phyloP scores from a whole-genome alignment of 2,329 filamentous ascomycete genomes.

The Coniochaeta prunicola region DNA sequence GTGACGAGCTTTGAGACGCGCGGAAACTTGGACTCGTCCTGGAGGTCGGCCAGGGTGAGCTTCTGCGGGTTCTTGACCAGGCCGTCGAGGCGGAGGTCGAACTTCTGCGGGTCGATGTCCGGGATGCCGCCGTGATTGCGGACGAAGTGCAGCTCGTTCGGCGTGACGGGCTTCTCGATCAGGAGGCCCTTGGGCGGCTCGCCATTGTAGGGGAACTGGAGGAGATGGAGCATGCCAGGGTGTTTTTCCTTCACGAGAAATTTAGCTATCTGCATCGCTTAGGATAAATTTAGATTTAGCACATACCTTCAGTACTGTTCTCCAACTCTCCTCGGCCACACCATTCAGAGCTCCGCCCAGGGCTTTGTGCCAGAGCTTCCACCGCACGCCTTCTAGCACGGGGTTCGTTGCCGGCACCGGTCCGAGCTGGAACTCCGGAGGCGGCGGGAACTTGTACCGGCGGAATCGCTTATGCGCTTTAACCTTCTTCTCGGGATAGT shows the following conservation, averaged over 20 bases:
- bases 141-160: slow-evolving; percentile 50
- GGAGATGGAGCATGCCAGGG: slow-evolving; percentile 51
- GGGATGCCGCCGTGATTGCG: slow-evolving; percentile 68
- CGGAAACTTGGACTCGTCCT: slow-evolving; percentile 53
- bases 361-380: slow-evolving; percentile 52
- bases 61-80: slow-evolving; percentile 50
- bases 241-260: slow-evolving; percentile 40
- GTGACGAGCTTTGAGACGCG: slow-evolving; percentile 51
- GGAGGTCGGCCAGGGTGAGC: slow-evolving; percentile 52
- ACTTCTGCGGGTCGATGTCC: slow-evolving; percentile 47
- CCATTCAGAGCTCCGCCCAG: slow-evolving; percentile 26
- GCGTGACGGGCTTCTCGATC: slow-evolving; percentile 44
- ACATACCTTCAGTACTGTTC: slow-evolving; percentile 31
- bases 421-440: slow-evolving; percentile 48
- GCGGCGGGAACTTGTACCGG: slow-evolving; percentile 41
- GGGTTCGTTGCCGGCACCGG: slow-evolving; percentile 51
- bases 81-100: slow-evolving; percentile 45
- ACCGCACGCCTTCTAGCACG: slow-evolving; percentile 45
- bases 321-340: slow-evolving; percentile 53
- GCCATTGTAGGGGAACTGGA: slow-evolving; percentile 59
- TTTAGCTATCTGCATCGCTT: not conserved
- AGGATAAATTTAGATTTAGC: too few relatives aligned
- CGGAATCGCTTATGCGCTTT: slow-evolving; percentile 48
- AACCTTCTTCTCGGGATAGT: slow-evolving; percentile 60
- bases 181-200: slow-evolving; percentile 51